Base-by-base conservation (phyloP, 1,284 basidiomycete genomes). In the Ustilago curta region DNA sequence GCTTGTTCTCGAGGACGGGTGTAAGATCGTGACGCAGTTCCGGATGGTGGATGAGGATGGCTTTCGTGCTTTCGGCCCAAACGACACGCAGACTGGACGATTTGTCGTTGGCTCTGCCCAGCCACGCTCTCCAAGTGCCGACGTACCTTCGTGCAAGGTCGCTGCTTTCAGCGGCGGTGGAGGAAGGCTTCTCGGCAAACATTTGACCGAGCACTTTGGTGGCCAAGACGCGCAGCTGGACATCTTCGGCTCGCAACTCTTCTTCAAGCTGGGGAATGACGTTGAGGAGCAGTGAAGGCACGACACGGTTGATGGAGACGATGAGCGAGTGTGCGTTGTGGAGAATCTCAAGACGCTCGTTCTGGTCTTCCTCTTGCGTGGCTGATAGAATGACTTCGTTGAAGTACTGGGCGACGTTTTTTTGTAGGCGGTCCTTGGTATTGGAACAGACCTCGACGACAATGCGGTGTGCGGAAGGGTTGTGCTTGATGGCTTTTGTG, bases 181-280 rank as follows among this genome's bases (percentile, higher is more conserved):
- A 52, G 18, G 70, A 60, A 1, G 71, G 65, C 47, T 73, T 70
- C 45, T 81, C 74, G 0, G 91, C 90, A 83, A 94, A 95, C 91
- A 99, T 96, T 68, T 91, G 90, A 0, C 95, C 96, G 0, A 99
- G 88, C 0, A 91, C 91, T 72, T 92, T 89, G 0, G 93, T 94
- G 4, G 92, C 93, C 65, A 95, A 89, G 5, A 90, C 83, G 19
- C 96, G 90, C 1, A 96, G 86, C 44, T 89, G 88, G 0, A 90
- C 85, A 45, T 94, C 90, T 67, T 94, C 92, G 0, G 92, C 90
- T 18, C 90, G 89, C 5, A 98, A 88, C 83, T 97, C 94, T 78
- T 94, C 92, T 84, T 97, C 95, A 14, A 99, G 89, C 65, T 95
- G 91, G 0, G 96, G 96, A 16, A 99, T 91, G 49, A 97, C 93